A percentile compares a stretch with the other conserved stretches of the same genome.
Conservation (phyloP, 139 green algal species). For the Tetradesmus obliquus region DNA sequence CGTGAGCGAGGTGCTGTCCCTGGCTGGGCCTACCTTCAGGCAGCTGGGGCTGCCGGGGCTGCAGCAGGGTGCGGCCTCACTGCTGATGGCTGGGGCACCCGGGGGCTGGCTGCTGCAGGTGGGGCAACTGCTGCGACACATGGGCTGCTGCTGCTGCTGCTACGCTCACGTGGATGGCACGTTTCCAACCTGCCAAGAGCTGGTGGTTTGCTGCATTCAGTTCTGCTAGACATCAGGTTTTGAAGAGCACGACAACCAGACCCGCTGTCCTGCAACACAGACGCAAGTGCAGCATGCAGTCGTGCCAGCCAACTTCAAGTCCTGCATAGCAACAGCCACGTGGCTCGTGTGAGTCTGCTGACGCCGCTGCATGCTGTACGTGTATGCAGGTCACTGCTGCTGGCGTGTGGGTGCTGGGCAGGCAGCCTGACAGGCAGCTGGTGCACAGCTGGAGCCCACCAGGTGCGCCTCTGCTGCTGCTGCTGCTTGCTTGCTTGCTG, state of each 20-base stretch:
- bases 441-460: conserved; percentile 29
- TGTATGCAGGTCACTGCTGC: conserved; percentile 29
- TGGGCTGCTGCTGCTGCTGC: background rate
- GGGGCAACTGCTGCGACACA: no score
- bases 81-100: conserved; percentile 51
- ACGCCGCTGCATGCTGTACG: background rate
- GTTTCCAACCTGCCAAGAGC: background rate
- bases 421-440: background rate
- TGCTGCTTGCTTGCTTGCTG: background rate
- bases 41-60: conserved; percentile 49
- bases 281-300: no score
- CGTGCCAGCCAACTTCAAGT: no score
- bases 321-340: background rate
- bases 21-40: conserved; percentile 23
- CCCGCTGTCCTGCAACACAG: no score
- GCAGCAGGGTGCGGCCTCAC: conserved; percentile 28
- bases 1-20: conserved; percentile 8
- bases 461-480: background rate
- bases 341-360: background rate
- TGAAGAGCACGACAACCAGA: no score
- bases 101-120: conserved; percentile 50
- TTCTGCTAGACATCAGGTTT: no score
- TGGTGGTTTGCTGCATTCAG: no score
- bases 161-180: background rate
- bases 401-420: conserved; percentile 40